A percentile compares a stretch with the other conserved stretches of the same genome.
Evolutionary conservation across 2,329 filamentous ascomycete species (phyloP).

Genomic region (Xylaria sp.): DNA sequence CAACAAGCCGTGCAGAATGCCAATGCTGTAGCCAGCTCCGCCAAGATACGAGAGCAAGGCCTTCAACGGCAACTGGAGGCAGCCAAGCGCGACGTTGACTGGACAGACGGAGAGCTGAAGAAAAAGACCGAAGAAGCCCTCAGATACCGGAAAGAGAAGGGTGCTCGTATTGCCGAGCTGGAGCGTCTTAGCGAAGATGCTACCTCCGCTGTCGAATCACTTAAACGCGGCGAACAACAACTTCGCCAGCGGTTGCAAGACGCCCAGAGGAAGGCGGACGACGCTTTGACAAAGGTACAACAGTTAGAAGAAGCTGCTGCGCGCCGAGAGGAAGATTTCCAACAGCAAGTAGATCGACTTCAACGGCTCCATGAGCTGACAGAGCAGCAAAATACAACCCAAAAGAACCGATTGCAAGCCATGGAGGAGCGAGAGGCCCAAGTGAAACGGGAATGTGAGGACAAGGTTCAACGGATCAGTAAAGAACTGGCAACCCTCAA

Average conservation of each 20-base stretch:
- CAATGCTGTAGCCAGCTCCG: slow-evolving; percentile 77
- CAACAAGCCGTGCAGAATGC: slow-evolving; percentile 85
- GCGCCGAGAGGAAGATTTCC: slow-evolving; percentile 83
- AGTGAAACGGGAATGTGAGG: slow-evolving; percentile 69
- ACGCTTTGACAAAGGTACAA: slow-evolving; percentile 80
- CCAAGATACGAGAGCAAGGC: slow-evolving; percentile 89
- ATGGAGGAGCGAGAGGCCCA: slow-evolving; percentile 68
- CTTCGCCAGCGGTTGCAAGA: slow-evolving; percentile 83
- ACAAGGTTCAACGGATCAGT: slow-evolving; percentile 60
- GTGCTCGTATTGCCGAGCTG: slow-evolving; percentile 83
- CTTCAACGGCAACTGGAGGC: slow-evolving; percentile 90
- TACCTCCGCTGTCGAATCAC: slow-evolving; percentile 73
- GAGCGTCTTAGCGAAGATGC: slow-evolving; percentile 89
- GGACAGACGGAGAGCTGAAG: slow-evolving; percentile 90
- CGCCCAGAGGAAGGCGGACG: slow-evolving; percentile 84
- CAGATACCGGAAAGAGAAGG: slow-evolving; percentile 94
- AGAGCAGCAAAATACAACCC: slow-evolving; percentile 74
- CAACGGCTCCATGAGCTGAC: slow-evolving; percentile 83
- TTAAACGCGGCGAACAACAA: slow-evolving; percentile 79
- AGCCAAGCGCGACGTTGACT: slow-evolving; percentile 88
- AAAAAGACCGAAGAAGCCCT: slow-evolving; percentile 85
- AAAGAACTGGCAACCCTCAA: slow-evolving; percentile 63
- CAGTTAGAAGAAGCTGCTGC: slow-evolving; percentile 83
- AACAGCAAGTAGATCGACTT: slow-evolving; percentile 82
- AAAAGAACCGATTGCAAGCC: slow-evolving; percentile 72